Base-by-base conservation (phyloP, 345 rosid genomes). In the Lepidium didymum region DNA sequence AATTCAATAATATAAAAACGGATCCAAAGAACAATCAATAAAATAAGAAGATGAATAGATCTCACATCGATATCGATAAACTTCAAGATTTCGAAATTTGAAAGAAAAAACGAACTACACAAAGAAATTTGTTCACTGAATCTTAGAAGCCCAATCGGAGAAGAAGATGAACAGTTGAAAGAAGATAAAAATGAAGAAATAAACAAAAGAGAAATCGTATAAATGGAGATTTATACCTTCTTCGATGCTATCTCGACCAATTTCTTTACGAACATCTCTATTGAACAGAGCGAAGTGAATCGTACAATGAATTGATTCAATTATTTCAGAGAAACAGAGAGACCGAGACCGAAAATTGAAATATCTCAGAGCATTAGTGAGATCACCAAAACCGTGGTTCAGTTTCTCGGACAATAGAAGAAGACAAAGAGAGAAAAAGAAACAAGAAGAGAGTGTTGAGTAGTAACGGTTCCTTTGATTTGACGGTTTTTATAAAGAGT, bases 261-360 rank as follows among this genome's bases (percentile, higher is more conserved):
- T 34, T 69, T 69, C 71, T 75, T 75, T 14, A 75, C 75, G 67
- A 75, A 75, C 79, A 75, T 75, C 62, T 75, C 51, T 33, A 7
- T 59, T 4, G 3, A 45, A n/a, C 50, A 25, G 31, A 27, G 36
- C 15, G 13, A 70, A 70, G 54, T 38, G 50, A 12, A 63, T 45
- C 64, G 23, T 13, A 46, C 15, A 2, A 33, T 31, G 16, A 21
- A n/a, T 8, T 70, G 5, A 3, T 56, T 56, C 10, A 12, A 45
- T 51, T 15, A 0, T 10, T 16, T 7, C 36, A n/a, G n/a, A n/a
- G 14, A 40, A 56, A 10, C n/a, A 12, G 61, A 14, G n/a, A 62
- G 53, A 52, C 10, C 34, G 8, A 43, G 19, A 53, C 34, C 58
- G 45, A 62, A 43, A 54, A 31, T 44, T 21, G 11, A 35, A 54